Evolutionary conservation across 2,329 filamentous ascomycete species (phyloP).

Genomic region (Clarireedia hainanense): DNA sequence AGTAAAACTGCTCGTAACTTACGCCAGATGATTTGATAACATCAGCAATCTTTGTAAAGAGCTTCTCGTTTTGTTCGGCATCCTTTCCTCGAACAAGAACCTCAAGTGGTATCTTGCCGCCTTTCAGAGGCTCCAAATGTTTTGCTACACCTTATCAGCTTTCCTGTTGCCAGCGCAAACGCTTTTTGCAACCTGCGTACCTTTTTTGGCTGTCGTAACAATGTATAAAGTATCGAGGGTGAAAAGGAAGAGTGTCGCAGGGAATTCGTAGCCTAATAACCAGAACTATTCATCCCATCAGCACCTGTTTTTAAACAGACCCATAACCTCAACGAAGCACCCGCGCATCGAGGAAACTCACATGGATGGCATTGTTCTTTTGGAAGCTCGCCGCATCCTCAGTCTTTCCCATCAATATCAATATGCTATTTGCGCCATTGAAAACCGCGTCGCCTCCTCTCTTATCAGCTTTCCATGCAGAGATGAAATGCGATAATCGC

Average conservation of each 20-base stretch:
- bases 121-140: conserved; percentile 85
- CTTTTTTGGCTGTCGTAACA: conserved; percentile 95
- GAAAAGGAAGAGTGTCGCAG: conserved; percentile 87
- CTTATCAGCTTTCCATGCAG: conserved; percentile 95
- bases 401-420: conserved; percentile 91
- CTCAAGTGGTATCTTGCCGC: conserved; percentile 86
- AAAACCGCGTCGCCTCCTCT: conserved; percentile 79
- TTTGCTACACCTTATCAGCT: conserved; percentile 56
- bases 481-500: conserved; percentile 77
- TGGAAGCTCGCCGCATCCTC: conserved; percentile 80
- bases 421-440: conserved; percentile 75
- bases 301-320: not conserved
- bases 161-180: conserved; percentile 9
- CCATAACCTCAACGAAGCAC: not conserved
- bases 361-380: conserved; percentile 96
- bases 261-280: conserved; percentile 97
- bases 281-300: conserved; percentile 61
- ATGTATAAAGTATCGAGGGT: conserved; percentile 84
- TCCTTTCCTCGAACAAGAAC: conserved; percentile 90
- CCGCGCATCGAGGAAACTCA: conserved; percentile 39
- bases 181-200: conserved; percentile 36
- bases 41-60: conserved; percentile 76
- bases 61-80: conserved; percentile 81
- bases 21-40: conserved; percentile 83
- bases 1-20: conserved; percentile 34